Evolutionary conservation across 768 basidiomycete species (phyloP), one percentile per base, ranked within the genome.

Genomic region (Agaricus subrufescens): DNA sequence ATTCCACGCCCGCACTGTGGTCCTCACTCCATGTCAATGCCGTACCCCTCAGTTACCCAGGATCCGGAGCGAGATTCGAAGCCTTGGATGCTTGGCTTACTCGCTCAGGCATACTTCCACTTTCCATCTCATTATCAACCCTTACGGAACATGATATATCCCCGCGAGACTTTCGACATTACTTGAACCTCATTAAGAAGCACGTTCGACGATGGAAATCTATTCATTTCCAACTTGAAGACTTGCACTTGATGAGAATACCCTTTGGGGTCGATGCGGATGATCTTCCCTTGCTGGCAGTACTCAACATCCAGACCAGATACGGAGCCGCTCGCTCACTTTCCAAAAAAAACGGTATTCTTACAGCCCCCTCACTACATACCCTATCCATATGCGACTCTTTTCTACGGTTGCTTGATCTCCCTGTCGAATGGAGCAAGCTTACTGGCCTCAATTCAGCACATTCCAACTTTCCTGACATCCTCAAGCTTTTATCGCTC

Each of bases 1-100:
- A 43, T 10, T 43, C 30, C 45, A 55, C 56, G 9, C 56, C 56
- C 1, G 44, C 37, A 25, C 48, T 61, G 5, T 61, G 60, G 60
- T 27, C 56, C 10, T 43, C 43, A 12, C 42, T 61, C 23, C 56
- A 61, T 29, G 52, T 61, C 31, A 25, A 11, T n/a, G 7, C 8
- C 5, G 9, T 8, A 10, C 48, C 19, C 6, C 7, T 31, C 34
- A 11, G 19, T 15, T 45, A 27, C 27, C 38, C 27, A 7, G 12
- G 12, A 4, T 38, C 40, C 25, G 39, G 38, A 6, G 27, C 42
- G 10, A 38, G 29, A 9, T 23, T 47, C 23, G 37, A 48, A 3
- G 39, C n/a, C 14, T 48, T 48, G 9, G 27, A n/a, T 6, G n/a
- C 30, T 12, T 55, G 54, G 54, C 46, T 55, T 29, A 30, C 46